Evolutionary conservation across 108 stramenopile genomes (phyloP), one percentile per base, ranked within the genome.

Genomic region (Cyclotella cryptica): DNA sequence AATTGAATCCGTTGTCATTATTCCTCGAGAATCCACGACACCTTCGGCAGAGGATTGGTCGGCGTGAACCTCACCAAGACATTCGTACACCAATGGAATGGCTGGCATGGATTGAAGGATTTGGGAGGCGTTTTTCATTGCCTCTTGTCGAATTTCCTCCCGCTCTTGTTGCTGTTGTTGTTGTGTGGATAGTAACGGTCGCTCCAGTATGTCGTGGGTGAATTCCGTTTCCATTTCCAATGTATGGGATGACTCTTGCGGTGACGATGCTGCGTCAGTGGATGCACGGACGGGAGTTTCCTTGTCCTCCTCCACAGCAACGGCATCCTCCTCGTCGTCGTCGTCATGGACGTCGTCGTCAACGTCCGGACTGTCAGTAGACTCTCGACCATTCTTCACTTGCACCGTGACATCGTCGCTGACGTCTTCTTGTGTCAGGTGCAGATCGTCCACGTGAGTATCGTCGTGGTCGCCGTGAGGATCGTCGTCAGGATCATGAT

Each of bases 51-150:
- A 35, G 4, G 35, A 35, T 49, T 49, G 6, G n/a, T 3, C n/a
- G 3, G 15, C 29, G 0, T 13, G 4, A 3, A 61, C 60, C n/a
- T 61, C 60, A 19, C 19, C 30, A 14, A 61, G 29, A n/a, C 60
- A 61, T 61, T 61, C 35, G 10, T 61, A 12, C 3, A 39, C 60
- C 35, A 61, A 15, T 61, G 60, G 35, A 30, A 61, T 35, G 3
- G 2, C 60, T 3, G 60, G 60, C 60, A 61, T 61, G 15, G 60
- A 61, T 39, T 61, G 60, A 61, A 61, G 35, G 12, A 61, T 61
- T 11, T 29, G 12, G 0, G 60, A 29, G 12, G 60, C 60, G 14
- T 61, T 61, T 39, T 29, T 35, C 11, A 61, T 35, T 13, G 60
- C 60, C 1, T 30, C 60, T 61, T 39, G 30, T 61, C 60, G 29